These are phyloP conservation scores for Iris pallida DNA, from an alignment of 116 monocot species.

Conservation along the genomic window DNA sequence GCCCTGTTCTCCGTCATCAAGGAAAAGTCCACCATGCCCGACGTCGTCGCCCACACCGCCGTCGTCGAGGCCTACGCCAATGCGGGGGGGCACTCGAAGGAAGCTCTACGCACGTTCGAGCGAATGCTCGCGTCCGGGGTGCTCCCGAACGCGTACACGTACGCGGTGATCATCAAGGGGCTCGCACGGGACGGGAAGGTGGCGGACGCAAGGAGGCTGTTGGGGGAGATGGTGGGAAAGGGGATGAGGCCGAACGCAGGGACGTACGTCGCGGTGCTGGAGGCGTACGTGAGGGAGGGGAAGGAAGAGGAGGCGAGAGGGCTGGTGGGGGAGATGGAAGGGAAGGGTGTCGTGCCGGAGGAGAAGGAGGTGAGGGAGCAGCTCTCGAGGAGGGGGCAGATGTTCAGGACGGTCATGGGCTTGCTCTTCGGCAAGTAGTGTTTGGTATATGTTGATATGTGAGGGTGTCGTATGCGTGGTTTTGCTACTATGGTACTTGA, in stretches of 20 bases:
- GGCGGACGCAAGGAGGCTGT: constrained; percentile 47
- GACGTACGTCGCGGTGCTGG: constrained; percentile 59
- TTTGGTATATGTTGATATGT: not conserved
- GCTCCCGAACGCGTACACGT: constrained; percentile 82
- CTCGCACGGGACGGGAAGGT: constrained; percentile 60
- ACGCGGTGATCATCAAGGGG: constrained; percentile 65
- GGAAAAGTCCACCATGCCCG: constrained; percentile 85
- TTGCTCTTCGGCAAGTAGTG: constrained; percentile 71
- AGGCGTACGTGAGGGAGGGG: constrained; percentile 55
- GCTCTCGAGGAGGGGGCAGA: constrained; percentile 53
- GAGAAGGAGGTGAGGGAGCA: constrained; percentile 70
- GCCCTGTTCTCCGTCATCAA: constrained; percentile 81
- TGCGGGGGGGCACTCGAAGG: constrained; percentile 70
- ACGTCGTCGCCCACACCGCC: constrained; percentile 97
- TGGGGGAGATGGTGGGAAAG: constrained; percentile 75
- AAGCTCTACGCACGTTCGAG: constrained; percentile 61
- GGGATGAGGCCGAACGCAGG: constrained; percentile 68
- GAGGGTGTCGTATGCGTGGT: too few species aligned
- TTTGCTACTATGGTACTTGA: too few species aligned
- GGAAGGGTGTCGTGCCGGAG: constrained; percentile 48
- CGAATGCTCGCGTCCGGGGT: constrained; percentile 88
- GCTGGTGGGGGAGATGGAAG: constrained; percentile 67
- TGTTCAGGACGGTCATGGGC: constrained; percentile 58
- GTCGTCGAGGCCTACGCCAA: constrained; percentile 87
- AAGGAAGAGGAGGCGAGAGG: constrained; percentile 45